phyloP scores from a whole-genome alignment of 2,329 filamentous ascomycete species.

The Chaetomiaceae sp. region DNA sequence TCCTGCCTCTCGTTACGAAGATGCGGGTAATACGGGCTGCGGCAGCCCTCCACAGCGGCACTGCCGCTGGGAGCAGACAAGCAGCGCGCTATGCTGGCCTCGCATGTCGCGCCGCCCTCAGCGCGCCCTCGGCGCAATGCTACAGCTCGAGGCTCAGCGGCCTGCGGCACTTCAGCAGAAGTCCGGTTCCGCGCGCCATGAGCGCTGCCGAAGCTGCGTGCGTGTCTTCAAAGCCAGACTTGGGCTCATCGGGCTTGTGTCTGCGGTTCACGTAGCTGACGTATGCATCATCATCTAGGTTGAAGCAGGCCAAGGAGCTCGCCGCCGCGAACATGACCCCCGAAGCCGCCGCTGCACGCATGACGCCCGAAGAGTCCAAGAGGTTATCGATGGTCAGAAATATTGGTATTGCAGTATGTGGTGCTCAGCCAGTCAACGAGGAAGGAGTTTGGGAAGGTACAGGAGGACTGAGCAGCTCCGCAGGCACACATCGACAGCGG shows the following conservation, averaged over 20 bases:
- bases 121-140: slow-evolving; percentile 27
- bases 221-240: slow-evolving; percentile 9
- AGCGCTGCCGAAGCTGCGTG: slow-evolving; percentile 36
- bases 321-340: slow-evolving; percentile 45
- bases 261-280: not conserved
- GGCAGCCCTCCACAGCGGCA: slow-evolving; percentile 34
- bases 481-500: slow-evolving; percentile 97
- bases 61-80: slow-evolving; percentile 30
- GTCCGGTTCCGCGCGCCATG: slow-evolving; percentile 29
- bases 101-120: slow-evolving; percentile 26
- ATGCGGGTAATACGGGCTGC: slow-evolving; percentile 38
- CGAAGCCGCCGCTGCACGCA: slow-evolving; percentile 66
- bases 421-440: not conserved
- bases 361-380: slow-evolving; percentile 70
- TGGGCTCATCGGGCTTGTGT: not conserved
- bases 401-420: slow-evolving; percentile 87
- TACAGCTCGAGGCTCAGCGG: slow-evolving; percentile 30
- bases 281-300: slow-evolving; percentile 25
- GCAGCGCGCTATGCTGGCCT: slow-evolving; percentile 31
- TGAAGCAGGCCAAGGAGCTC: slow-evolving; percentile 50
- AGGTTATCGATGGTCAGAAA: slow-evolving; percentile 81
- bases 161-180: slow-evolving; percentile 36
- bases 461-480: slow-evolving; percentile 14
- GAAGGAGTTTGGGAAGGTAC: not conserved
- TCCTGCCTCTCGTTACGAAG: slow-evolving; percentile 22